Percentiles rank a stretch among this genome's conserved stretches.
Evolutionary conservation across 2,329 filamentous ascomycete genomes (phyloP).

Genomic region (Botrytis fragariae): DNA sequence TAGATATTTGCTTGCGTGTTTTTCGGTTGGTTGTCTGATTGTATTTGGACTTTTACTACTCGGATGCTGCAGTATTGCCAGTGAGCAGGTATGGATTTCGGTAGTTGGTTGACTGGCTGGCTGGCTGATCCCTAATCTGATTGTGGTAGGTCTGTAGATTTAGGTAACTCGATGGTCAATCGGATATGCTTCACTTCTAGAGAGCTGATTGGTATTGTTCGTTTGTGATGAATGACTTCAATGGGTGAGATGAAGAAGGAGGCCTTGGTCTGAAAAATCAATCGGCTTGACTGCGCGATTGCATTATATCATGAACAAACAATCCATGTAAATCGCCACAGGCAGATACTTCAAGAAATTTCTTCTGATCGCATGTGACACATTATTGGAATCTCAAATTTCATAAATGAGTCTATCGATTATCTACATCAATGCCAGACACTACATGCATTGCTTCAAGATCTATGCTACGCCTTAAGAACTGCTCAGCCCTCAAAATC

Average conservation of each 20-base stretch:
- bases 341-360: background rate
- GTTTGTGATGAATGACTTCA: background rate
- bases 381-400: background rate
- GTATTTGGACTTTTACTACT: background rate
- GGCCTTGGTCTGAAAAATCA: background rate
- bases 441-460: too few relatives aligned
- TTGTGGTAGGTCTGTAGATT: background rate
- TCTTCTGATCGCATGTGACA: background rate
- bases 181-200: background rate
- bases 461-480: background rate
- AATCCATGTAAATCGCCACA: accelerated
- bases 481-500: background rate
- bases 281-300: background rate
- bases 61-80: background rate
- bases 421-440: background rate
- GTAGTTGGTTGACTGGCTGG: too few relatives aligned
- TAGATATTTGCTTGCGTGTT: background rate
- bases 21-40: too few relatives aligned
- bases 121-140: background rate
- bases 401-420: background rate
- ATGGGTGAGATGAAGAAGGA: background rate
- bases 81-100: background rate
- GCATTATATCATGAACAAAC: background rate
- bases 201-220: accelerated
- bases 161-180: background rate